A percentile compares a stretch with the other conserved stretches of the same genome.
phyloP scores from a whole-genome alignment of 2,329 filamentous ascomycete species.

The Trichoderma asperellum region DNA sequence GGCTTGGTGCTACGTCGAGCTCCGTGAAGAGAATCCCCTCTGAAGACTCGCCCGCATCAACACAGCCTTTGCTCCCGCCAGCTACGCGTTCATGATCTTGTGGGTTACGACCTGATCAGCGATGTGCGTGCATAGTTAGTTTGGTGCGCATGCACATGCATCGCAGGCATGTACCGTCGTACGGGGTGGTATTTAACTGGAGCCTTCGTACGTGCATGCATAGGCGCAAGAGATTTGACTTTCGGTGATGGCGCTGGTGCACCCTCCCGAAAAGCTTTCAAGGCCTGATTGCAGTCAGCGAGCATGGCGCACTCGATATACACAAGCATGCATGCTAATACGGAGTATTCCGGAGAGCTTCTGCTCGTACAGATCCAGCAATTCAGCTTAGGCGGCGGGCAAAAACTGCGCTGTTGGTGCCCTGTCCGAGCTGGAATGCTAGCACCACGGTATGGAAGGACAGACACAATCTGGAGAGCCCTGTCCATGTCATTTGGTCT shows the following conservation, averaged over 20 bases:
- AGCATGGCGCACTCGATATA: slow-evolving; percentile 2
- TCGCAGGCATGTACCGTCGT: slow-evolving; percentile 8
- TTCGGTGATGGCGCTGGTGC: slow-evolving; percentile 27
- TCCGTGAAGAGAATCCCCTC: slow-evolving; percentile 9
- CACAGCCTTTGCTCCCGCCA: slow-evolving; percentile 4
- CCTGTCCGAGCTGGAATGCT: slow-evolving; percentile 11
- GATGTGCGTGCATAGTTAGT: slow-evolving; percentile 6
- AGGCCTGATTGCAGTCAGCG: slow-evolving; percentile 19
- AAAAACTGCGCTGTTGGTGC: slow-evolving; percentile 11
- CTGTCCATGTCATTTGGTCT: slow-evolving; percentile 10
- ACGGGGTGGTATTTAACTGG: slow-evolving; percentile 26
- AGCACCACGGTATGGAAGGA: background rate
- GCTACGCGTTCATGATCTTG: background rate
- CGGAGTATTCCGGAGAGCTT: slow-evolving; percentile 7
- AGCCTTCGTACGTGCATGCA: slow-evolving; percentile 27
- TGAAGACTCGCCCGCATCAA: background rate
- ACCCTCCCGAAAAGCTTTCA: slow-evolving; percentile 15
- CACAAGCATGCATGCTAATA: background rate
- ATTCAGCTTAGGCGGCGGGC: background rate
- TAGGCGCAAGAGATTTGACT: slow-evolving; percentile 28
- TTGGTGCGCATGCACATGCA: slow-evolving; percentile 15
- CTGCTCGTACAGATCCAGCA: background rate
- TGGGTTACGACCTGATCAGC: slow-evolving; percentile 15
- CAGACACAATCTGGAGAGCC: slow-evolving; percentile 13
- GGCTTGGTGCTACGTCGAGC: slow-evolving; percentile 1